These are phyloP conservation scores for Metschnikowia peoriensis DNA, from an alignment of 805 yeast species.

Conservation along the genomic window DNA sequence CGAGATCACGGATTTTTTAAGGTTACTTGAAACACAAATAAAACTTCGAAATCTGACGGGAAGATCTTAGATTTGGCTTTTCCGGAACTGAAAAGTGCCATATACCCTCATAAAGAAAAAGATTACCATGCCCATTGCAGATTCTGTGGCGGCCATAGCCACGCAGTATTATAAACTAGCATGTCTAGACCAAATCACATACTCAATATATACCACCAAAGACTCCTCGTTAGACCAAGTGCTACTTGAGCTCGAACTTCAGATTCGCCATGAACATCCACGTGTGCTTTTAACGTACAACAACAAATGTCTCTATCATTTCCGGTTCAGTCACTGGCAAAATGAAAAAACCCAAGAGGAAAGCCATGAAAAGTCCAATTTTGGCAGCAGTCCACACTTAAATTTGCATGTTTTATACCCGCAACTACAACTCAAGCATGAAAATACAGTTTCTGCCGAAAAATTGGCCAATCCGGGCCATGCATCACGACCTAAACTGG, in stretches of 20 bases:
- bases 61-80: neutral
- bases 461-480: constrained; percentile 32
- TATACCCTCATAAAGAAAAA: too few species aligned
- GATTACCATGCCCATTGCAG: neutral
- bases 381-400: neutral
- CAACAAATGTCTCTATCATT: constrained; percentile 38
- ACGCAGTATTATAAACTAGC: constrained; percentile 44
- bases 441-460: constrained; percentile 24
- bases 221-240: constrained; percentile 33
- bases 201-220: constrained; percentile 27
- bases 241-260: constrained; percentile 39
- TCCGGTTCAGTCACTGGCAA: constrained; percentile 29
- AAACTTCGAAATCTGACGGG: neutral
- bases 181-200: constrained; percentile 30
- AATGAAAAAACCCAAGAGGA: neutral
- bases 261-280: constrained; percentile 36
- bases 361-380: neutral
- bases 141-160: constrained; percentile 2
- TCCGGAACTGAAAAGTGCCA: too few species aligned
- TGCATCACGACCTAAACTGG: constrained; percentile 10
- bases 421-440: constrained; percentile 22
- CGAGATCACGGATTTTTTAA: neutral
- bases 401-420: constrained; percentile 21
- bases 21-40: neutral
- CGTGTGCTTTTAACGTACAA: constrained; percentile 39